Evolutionary conservation across 305 asterid species (phyloP), one percentile per base, ranked within the genome.

Genomic region (Fraxinus albicans): DNA sequence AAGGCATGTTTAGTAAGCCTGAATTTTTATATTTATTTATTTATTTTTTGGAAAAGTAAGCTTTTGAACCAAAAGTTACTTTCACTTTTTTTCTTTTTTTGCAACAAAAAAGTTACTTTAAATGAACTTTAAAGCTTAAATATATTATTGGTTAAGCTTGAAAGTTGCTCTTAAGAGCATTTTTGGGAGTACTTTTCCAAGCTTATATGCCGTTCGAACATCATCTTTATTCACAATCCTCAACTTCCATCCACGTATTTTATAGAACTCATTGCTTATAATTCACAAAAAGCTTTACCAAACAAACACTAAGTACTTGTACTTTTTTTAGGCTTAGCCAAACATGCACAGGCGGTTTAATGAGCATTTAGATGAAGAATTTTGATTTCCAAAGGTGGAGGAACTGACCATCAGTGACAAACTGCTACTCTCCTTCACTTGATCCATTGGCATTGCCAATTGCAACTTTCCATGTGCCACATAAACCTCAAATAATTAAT

Each of bases 401-500:
- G 81, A 78, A 84, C 92, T 86, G 76, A 96, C 99, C 98, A 96
- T 96, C 83, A 96, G 87, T 23, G 99, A 92, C 86, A 91, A 77
- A 79, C 90, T 89, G 96, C 94, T 92, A 15, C 38, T 91, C 90
- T 96, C 91, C 90, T 86, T 92, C 13, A 96, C 89, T 89, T 93
- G 83, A 67, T 80, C 89, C 93, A 96, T 93, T 19, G 98, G 97
- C 96, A 84, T 77, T 36, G 95, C 96, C 36, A 93, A 78, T 83
- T 93, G 99, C 93, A 96, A 82, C 91, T 90, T 91, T 81, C 99
- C 99, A 40, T 73, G 95, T 83, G 98, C 90, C 80, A 96, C 98
- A 83, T 96, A 94, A 80, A 88, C 94, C 99, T 94, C 86, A 75
- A 81, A 79, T 6, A 33, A 34, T 50, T 42, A 42, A 42, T 42